Evolutionary conservation across 352 stramenopile genomes (phyloP).

Genomic region (Pseudoperonospora humuli): DNA sequence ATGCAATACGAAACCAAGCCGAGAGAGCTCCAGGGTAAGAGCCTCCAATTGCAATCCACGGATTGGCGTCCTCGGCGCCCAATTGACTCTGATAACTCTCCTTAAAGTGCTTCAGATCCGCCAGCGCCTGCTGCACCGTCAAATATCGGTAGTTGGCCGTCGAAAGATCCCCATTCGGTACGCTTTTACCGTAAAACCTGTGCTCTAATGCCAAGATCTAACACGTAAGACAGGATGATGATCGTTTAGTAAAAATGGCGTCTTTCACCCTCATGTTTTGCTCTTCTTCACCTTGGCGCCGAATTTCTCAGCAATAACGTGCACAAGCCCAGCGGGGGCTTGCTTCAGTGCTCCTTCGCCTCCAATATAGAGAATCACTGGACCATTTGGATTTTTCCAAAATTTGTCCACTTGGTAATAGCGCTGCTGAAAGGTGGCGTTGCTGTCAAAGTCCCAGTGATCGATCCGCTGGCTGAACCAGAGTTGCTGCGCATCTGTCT

Average conservation of each 20-base stretch:
- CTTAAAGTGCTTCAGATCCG: constrained; percentile 80
- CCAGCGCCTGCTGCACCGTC: constrained; percentile 79
- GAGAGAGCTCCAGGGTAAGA: constrained; percentile 79
- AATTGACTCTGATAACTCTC: constrained; percentile 50
- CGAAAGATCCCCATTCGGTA: constrained; percentile 68
- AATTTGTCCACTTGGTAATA: constrained; percentile 69
- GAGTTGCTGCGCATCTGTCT: constrained; percentile 26
- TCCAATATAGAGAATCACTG: constrained; percentile 82
- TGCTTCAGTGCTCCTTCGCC: constrained; percentile 64
- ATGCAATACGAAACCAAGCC: constrained; percentile 75
- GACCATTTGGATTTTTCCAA: constrained; percentile 40
- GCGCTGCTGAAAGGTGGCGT: constrained; percentile 58
- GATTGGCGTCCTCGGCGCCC: constrained; percentile 19
- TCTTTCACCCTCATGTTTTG: background rate
- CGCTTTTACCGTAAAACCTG: constrained; percentile 81
- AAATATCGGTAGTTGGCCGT: constrained; percentile 68
- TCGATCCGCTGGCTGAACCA: constrained; percentile 71
- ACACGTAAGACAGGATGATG: background rate
- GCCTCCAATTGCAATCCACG: constrained; percentile 73
- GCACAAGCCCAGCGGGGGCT: constrained; percentile 54
- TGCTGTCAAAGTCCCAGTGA: constrained; percentile 34
- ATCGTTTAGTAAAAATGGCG: background rate
- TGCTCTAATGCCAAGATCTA: constrained; percentile 81
- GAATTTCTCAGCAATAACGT: constrained; percentile 67
- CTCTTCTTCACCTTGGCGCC: constrained; percentile 48